Base-by-base conservation (phyloP, 2,329 filamentous ascomycete species). In the Aspergillus melleus region DNA sequence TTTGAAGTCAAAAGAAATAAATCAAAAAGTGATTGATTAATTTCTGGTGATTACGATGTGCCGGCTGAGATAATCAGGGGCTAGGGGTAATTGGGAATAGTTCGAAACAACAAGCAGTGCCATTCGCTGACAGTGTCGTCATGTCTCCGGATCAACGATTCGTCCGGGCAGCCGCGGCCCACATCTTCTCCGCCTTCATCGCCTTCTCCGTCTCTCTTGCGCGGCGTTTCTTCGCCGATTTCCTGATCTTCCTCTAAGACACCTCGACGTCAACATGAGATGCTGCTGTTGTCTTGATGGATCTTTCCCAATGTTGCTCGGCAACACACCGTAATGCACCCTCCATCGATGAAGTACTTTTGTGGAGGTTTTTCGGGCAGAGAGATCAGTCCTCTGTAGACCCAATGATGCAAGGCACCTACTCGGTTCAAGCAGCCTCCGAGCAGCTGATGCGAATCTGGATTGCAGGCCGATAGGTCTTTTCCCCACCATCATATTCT, bases 91-190 rank as follows among this genome's bases (percentile, higher is more conserved):
- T n/a, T 42, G 6, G 14, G 36, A 8, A n/a, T n/a, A n/a, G 46
- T 54, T 30, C 49, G 29, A 44, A 55, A 49, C 49, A 53, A 57
- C 51, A 52, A 54, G 54, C 36, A 53, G 52, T 55, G 30, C 52
- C 36, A 46, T 58, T 61, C 52, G 59, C 20, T 36, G 49, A 10
- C 11, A 12, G 22, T 60, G 50, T 55, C 52, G 52, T 55, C 61
- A 61, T 57, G 12, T 22, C 12, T 52, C 55, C 36, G 36, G 36
- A n/a, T 6, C 6, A 16, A 42, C 16, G 6, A 1, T n/a, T 42
- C 6, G 1, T 42, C 36, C 36, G 36, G 16, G 14, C 0, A n/a
- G 4, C 16, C 5, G 4, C 36, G 16, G 36, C 16, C 16, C 36
- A 36, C 36, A 5, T 16, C 14, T 16, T 39, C 14, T 16, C 36